Evolutionary conservation across 1,284 basidiomycete species (phyloP).

Genomic region (Volvariella surrecta): DNA sequence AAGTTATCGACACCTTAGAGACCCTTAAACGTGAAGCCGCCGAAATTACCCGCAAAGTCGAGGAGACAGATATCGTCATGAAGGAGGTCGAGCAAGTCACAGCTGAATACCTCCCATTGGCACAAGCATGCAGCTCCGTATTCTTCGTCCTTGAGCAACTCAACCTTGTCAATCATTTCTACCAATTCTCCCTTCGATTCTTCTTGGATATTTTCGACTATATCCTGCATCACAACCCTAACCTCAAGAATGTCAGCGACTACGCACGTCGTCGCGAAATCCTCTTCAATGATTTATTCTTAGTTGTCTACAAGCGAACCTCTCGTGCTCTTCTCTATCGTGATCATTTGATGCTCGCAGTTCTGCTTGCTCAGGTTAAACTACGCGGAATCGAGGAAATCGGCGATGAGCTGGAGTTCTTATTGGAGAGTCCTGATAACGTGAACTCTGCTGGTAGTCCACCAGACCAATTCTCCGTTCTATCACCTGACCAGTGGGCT

Average conservation of each 20-base stretch:
- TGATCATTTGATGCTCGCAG: constrained; percentile 88
- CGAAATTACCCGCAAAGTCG: constrained; percentile 94
- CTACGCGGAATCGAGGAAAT: constrained; percentile 75
- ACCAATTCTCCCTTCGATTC: constrained; percentile 96
- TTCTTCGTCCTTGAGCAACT: constrained; percentile 98
- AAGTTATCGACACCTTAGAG: constrained; percentile 96
- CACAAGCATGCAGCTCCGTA: constrained; percentile 93
- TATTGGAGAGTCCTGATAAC: constrained; percentile 81
- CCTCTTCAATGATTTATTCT: constrained; percentile 87
- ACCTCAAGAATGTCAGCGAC: constrained; percentile 75
- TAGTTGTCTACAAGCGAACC: constrained; percentile 84
- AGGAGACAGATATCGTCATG: constrained; percentile 96
- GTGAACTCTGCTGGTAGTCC: constrained; percentile 33
- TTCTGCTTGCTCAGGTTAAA: constrained; percentile 88
- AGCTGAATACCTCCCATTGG: constrained; percentile 88
- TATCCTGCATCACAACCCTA: constrained; percentile 87
- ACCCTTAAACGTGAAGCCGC: constrained; percentile 96
- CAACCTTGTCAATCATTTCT: constrained; percentile 94
- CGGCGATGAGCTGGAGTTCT: constrained; percentile 80
- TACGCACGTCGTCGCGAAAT: constrained; percentile 71
- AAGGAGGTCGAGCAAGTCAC: constrained; percentile 95
- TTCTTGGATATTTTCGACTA: constrained; percentile 99
- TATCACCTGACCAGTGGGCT: constrained; percentile 60
- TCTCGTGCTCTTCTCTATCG: constrained; percentile 87
- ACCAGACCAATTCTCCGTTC: constrained; percentile 30